These are phyloP conservation scores for Vitis amurensis DNA, from an alignment of 164 flowering plant genomes.

Conservation along the genomic window DNA sequence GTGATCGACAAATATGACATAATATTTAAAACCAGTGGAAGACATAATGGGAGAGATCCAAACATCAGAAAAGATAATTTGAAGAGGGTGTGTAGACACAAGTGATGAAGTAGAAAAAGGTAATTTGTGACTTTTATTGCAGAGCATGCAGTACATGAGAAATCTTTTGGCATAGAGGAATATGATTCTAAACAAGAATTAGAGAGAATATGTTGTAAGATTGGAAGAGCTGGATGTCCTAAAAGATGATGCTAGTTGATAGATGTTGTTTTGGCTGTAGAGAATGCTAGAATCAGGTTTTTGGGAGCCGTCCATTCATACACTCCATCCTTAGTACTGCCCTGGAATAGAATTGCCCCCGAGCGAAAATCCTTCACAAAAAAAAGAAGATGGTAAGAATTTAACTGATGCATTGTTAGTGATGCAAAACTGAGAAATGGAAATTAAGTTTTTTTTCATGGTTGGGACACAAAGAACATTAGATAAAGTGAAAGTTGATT, in stretches of 20 bases:
- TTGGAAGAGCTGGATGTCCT: neutral
- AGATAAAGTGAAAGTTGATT: too few relatives aligned
- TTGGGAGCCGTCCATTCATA: neutral
- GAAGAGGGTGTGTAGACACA: neutral
- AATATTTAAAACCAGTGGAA: too few relatives aligned
- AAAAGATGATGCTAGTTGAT: neutral
- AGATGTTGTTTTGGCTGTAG: neutral
- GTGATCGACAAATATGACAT: too few relatives aligned
- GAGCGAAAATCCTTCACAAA: neutral
- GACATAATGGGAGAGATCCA: too few relatives aligned
- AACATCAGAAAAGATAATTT: neutral
- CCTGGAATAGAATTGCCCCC: neutral
- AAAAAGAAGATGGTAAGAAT: too few relatives aligned
- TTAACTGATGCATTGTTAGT: too few relatives aligned
- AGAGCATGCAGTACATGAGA: neutral
- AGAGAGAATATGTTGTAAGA: neutral
- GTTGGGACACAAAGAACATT: too few relatives aligned
- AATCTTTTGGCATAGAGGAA: neutral
- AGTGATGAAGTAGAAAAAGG: neutral
- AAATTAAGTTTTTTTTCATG: too few relatives aligned
- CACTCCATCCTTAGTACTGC: neutral
- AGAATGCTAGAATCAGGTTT: neutral
- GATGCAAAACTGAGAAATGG: too few relatives aligned
- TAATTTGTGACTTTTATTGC: neutral
- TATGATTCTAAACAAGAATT: neutral